Percentiles rank a stretch among this genome's conserved stretches.
phyloP scores from a whole-genome alignment of 768 basidiomycete genomes.

The Suillus ampliporus region DNA sequence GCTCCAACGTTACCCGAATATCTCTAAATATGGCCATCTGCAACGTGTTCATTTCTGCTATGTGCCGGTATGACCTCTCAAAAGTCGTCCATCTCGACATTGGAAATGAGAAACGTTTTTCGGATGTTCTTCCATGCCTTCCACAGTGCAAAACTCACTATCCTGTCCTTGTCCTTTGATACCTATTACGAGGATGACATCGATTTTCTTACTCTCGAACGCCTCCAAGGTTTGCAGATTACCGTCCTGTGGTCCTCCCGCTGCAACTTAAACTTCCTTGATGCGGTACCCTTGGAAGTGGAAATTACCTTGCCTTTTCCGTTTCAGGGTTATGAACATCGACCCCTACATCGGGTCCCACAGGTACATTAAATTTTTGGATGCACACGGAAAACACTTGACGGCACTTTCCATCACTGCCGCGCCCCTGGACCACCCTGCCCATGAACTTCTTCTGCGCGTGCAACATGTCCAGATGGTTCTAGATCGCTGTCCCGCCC shows the following conservation, averaged over 20 bases:
- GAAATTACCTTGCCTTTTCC: background rate
- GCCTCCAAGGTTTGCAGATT: constrained; percentile 8
- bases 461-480: background rate
- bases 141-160: constrained; percentile 6
- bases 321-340: constrained; percentile 2
- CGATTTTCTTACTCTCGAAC: background rate
- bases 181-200: background rate
- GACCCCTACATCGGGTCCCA: background rate
- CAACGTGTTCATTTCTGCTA: background rate
- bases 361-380: constrained; percentile 4
- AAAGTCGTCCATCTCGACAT: constrained; percentile 7
- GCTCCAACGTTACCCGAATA: background rate
- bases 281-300: background rate
- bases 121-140: background rate
- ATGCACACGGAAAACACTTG: background rate
- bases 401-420: constrained; percentile 8
- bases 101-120: background rate
- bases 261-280: background rate
- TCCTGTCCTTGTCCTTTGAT: background rate
- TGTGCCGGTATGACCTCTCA: background rate
- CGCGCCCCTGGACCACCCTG: background rate
- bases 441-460: background rate
- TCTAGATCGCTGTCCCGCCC: constrained; percentile 6
- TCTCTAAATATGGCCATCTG: constrained; percentile 4
- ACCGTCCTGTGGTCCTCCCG: background rate